These are phyloP conservation scores for Mycena indigotica DNA, from an alignment of 768 basidiomycete species.

Conservation along the genomic window DNA sequence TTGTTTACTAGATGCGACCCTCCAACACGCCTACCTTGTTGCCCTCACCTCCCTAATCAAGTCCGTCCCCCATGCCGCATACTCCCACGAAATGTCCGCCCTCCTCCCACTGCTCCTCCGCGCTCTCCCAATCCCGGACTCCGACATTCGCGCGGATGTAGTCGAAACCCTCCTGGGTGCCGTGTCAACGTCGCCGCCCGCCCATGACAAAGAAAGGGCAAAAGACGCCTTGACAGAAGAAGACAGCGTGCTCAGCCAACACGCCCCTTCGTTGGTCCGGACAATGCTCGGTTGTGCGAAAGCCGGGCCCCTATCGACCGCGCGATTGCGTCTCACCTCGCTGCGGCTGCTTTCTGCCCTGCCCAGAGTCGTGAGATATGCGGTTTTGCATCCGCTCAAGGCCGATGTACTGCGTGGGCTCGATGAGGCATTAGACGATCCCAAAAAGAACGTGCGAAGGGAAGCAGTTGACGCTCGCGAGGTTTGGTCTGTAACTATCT, in stretches of 20 bases:
- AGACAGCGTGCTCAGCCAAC: slow-evolving; percentile 57
- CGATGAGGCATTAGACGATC: slow-evolving; percentile 81
- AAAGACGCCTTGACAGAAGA: slow-evolving; percentile 45
- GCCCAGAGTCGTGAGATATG: slow-evolving; percentile 78
- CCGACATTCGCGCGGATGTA: slow-evolving; percentile 73
- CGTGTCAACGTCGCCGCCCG: slow-evolving; percentile 31
- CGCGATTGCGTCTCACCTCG: slow-evolving; percentile 79
- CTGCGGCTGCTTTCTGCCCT: slow-evolving; percentile 73
- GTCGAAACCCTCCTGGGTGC: slow-evolving; percentile 78
- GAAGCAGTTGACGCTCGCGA: slow-evolving; percentile 84
- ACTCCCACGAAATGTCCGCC: slow-evolving; percentile 64
- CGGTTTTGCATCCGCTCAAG: slow-evolving; percentile 82
- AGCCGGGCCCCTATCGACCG: slow-evolving; percentile 41
- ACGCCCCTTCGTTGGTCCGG: slow-evolving; percentile 70
- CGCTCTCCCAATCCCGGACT: slow-evolving; percentile 76
- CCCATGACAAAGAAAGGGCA: slow-evolving; percentile 38
- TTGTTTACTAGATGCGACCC: slow-evolving; percentile 44
- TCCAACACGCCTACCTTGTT: slow-evolving; percentile 66
- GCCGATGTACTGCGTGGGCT: slow-evolving; percentile 71
- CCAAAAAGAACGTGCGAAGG: slow-evolving; percentile 78
- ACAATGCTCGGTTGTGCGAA: slow-evolving; percentile 54
- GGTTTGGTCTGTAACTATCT: slow-evolving; percentile 13
- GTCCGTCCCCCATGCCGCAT: slow-evolving; percentile 75
- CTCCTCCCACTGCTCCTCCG: slow-evolving; percentile 87
- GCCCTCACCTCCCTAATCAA: slow-evolving; percentile 78